Evolutionary conservation across 257 asterid species (phyloP).

Genomic region (Solanum appendiculatum): DNA sequence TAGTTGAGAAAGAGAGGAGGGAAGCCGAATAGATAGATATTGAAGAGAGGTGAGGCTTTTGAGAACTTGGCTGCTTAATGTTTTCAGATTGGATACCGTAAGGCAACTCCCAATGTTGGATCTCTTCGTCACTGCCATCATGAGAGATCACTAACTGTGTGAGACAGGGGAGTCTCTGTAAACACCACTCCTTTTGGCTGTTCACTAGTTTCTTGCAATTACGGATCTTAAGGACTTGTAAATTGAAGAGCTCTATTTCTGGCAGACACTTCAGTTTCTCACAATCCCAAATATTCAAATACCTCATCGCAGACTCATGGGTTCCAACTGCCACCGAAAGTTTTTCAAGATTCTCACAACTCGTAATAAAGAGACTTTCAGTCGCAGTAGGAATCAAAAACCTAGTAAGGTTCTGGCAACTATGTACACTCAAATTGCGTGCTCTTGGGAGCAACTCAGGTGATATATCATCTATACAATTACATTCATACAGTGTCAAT

Average conservation of each 20-base stretch:
- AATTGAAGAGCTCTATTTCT: neutral
- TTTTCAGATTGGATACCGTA: neutral
- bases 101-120: neutral
- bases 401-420: neutral
- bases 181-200: neutral
- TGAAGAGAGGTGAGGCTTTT: neutral
- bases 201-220: neutral
- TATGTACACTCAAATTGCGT: rapidly evolving
- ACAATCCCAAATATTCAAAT: rapidly evolving
- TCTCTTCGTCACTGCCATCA: neutral
- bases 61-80: neutral
- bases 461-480: neutral
- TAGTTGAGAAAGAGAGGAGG: neutral
- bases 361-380: rapidly evolving
- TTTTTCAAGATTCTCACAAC: neutral
- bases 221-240: rapidly evolving
- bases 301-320: neutral
- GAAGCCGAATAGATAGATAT: neutral
- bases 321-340: neutral
- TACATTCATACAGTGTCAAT: rapidly evolving
- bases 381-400: neutral
- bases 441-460: neutral
- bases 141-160: rapidly evolving
- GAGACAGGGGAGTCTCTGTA: neutral
- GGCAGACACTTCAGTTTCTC: neutral